Conservation (phyloP, 495 filamentous ascomycete species). For the Bathelium albidoporum region DNA sequence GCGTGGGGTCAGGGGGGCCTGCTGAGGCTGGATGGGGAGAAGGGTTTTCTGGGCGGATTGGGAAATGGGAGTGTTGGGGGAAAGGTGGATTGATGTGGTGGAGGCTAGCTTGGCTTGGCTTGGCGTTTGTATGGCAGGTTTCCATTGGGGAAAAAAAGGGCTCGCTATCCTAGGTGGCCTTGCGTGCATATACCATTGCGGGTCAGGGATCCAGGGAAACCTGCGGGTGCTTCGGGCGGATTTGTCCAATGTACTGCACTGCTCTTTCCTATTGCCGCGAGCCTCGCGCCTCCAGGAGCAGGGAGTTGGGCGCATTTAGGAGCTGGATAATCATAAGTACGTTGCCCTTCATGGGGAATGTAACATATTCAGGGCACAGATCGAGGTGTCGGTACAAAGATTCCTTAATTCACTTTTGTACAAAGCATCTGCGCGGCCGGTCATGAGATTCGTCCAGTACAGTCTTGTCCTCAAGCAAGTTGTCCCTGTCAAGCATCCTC, state of each 20-base stretch:
- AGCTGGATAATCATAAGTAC: too few relatives aligned
- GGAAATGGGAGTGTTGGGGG: slow-evolving; percentile 41
- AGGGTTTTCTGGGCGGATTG: slow-evolving; percentile 50
- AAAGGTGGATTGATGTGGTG: slow-evolving; percentile 58
- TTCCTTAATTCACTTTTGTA: neutral
- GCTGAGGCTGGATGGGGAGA: slow-evolving; percentile 62
- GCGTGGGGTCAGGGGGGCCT: slow-evolving; percentile 46
- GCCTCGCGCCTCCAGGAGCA: too few relatives aligned
- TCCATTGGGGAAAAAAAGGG: neutral
- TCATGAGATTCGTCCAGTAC: neutral
- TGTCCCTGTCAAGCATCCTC: neutral
- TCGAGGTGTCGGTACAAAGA: too few relatives aligned
- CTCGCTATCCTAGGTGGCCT: too few relatives aligned
- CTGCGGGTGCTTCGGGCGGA: too few relatives aligned
- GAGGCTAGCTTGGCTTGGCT: neutral
- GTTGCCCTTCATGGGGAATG: too few relatives aligned
- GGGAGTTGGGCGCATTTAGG: too few relatives aligned
- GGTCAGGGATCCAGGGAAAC: too few relatives aligned
- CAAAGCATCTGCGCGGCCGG: neutral
- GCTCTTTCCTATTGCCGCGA: too few relatives aligned
- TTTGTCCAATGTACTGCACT: too few relatives aligned
- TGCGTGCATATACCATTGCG: too few relatives aligned
- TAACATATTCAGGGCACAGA: too few relatives aligned
- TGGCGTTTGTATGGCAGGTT: neutral
- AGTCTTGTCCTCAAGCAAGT: neutral